phyloP scores from a whole-genome alignment of 805 yeast genomes.

The Candida nemodendra region DNA sequence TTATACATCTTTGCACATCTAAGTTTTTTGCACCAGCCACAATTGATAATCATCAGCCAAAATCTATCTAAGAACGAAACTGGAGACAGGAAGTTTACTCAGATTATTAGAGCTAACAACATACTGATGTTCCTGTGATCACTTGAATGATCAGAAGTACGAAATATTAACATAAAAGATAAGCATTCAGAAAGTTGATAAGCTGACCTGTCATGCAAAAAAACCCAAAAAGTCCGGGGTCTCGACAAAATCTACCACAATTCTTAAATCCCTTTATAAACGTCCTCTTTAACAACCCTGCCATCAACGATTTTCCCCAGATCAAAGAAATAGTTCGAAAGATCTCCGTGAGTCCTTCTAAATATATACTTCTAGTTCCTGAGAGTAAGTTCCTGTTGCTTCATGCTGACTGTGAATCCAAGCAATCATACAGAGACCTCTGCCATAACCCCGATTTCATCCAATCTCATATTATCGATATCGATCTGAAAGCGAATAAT shows the following conservation, averaged over 20 bases:
- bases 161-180: no score
- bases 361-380: conserved; percentile 66
- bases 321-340: conserved; percentile 43
- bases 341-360: conserved; percentile 43
- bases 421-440: conserved; percentile 44
- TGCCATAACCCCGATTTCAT: conserved; percentile 62
- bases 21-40: no score
- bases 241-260: conserved; percentile 44
- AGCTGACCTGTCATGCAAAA: conserved; percentile 1
- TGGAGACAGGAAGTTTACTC: no score
- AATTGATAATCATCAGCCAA: no score
- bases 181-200: no score
- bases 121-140: no score
- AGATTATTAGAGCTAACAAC: no score
- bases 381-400: conserved; percentile 46
- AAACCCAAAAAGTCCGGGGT: no score
- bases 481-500: conserved; percentile 28
- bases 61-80: background rate
- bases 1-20: no score
- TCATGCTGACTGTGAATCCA: conserved; percentile 38
- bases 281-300: conserved; percentile 64
- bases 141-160: no score
- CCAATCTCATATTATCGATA: conserved; percentile 56
- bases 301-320: conserved; percentile 44
- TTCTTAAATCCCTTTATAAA: conserved; percentile 63